Evolutionary conservation across 495 filamentous ascomycete species (phyloP).

Genomic region (Talaromyces nanjingensis): DNA sequence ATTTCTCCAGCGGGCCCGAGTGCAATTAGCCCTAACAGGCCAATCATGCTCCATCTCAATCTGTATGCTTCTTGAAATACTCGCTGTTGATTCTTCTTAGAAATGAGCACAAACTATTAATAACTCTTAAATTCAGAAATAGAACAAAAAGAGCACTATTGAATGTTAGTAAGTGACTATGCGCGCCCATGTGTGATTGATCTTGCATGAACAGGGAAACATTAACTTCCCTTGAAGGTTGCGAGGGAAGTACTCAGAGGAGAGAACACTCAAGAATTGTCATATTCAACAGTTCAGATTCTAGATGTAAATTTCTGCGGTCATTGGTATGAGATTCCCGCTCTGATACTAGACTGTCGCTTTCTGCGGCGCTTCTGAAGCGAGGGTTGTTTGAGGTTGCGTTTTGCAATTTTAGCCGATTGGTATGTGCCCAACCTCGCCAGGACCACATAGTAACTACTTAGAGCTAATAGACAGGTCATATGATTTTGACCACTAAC

Average conservation of each 20-base stretch:
- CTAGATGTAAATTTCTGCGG: neutral
- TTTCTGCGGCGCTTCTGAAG: neutral
- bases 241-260: neutral
- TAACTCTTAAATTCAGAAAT: neutral
- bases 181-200: neutral
- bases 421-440: neutral
- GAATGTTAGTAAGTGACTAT: neutral
- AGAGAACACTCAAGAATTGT: neutral
- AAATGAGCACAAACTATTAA: neutral
- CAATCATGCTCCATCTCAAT: neutral
- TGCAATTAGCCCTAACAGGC: neutral
- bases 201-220: constrained; percentile 4
- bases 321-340: neutral
- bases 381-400: neutral
- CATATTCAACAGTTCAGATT: neutral
- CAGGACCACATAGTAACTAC: neutral
- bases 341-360: neutral
- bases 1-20: neutral
- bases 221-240: neutral
- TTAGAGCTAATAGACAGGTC: neutral
- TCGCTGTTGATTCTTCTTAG: too few relatives aligned
- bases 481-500: neutral
- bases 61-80: too few relatives aligned
- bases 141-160: neutral
- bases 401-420: constrained; percentile 4